Percentiles rank a stretch among this genome's conserved stretches.
Conservation (phyloP, 2,329 filamentous ascomycete genomes). For the Thermochaetoides dissita region DNA sequence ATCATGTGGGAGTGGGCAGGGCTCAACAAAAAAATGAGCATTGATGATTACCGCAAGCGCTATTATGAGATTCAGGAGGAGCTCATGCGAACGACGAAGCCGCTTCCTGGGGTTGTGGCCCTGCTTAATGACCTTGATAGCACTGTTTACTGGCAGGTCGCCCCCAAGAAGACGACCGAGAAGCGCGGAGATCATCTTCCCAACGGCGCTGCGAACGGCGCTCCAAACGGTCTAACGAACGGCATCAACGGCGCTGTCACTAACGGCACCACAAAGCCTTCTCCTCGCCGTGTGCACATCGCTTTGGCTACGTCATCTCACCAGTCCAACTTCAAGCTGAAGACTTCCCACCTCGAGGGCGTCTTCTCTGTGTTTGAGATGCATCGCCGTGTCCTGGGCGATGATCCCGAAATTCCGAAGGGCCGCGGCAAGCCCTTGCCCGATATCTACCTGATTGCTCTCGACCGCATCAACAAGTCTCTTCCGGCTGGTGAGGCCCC, state of each 20-base stretch:
- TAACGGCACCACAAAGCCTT: conserved; percentile 12
- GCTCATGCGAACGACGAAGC: conserved; percentile 59
- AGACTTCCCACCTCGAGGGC: conserved; percentile 49
- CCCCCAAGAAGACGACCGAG: too few relatives aligned
- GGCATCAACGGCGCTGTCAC: conserved; percentile 16
- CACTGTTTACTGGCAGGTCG: conserved; percentile 35
- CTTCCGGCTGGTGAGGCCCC: conserved; percentile 47
- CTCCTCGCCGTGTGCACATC: conserved; percentile 47
- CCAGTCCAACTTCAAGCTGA: conserved; percentile 57
- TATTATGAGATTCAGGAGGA: conserved; percentile 51
- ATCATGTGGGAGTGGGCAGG: conserved; percentile 67
- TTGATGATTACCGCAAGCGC: conserved; percentile 36
- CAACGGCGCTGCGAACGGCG: not conserved
- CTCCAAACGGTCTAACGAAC: not conserved
- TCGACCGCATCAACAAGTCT: conserved; percentile 69
- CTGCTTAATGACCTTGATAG: conserved; percentile 49
- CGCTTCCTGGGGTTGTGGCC: conserved; percentile 62
- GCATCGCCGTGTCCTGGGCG: conserved; percentile 66
- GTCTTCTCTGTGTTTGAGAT: conserved; percentile 53
- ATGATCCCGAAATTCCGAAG: conserved; percentile 61
- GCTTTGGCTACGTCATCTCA: conserved; percentile 77
- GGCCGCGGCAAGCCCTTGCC: conserved; percentile 89
- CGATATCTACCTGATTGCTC: conserved; percentile 82
- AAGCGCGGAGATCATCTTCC: conserved; percentile 9
- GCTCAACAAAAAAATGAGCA: conserved; percentile 47